Percentiles rank a stretch among this genome's conserved stretches.
Evolutionary conservation across 805 yeast species (phyloP).

Genomic region (Ogataea henricii): DNA sequence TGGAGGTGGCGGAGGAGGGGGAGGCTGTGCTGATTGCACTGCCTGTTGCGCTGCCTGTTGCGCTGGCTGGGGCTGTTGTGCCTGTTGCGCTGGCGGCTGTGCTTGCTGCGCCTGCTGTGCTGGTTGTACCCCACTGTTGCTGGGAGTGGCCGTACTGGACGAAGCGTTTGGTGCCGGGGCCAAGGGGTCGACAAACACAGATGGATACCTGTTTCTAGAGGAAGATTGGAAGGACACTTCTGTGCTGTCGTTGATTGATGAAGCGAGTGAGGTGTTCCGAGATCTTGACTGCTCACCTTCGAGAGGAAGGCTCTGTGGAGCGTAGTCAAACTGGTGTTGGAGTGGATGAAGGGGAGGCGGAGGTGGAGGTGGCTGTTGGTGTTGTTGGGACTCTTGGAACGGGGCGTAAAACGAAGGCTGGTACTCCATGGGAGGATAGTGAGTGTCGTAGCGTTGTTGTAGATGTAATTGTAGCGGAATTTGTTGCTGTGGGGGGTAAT

Average conservation of each 20-base stretch:
- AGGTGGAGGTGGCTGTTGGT: slow-evolving; percentile 5
- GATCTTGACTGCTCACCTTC: slow-evolving; percentile 13
- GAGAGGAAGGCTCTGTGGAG: slow-evolving; percentile 5
- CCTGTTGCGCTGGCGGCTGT: no score
- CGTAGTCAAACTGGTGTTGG: slow-evolving; percentile 13
- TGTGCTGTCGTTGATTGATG: slow-evolving; percentile 25
- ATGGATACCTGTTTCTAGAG: slow-evolving; percentile 46
- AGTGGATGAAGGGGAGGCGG: slow-evolving; percentile 6
- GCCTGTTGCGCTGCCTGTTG: no score
- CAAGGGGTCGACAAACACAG: slow-evolving; percentile 51
- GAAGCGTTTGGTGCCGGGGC: slow-evolving; percentile 40
- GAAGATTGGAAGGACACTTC: slow-evolving; percentile 30
- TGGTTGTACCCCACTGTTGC: no score
- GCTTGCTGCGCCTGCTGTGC: no score
- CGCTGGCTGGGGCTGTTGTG: background rate
- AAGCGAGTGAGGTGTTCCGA: slow-evolving; percentile 19
- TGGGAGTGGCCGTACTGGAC: background rate
- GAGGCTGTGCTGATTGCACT: background rate
- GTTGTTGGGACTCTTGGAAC: slow-evolving; percentile 17
- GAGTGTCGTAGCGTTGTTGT: slow-evolving; percentile 13
- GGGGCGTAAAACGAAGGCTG: slow-evolving; percentile 22
- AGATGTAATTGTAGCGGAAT: slow-evolving; percentile 13
- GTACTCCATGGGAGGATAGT: slow-evolving; percentile 22
- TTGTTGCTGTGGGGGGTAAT: background rate
- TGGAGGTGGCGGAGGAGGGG: background rate